phyloP scores from a whole-genome alignment of 305 asterid genomes.

The Fraxinus ornus region DNA sequence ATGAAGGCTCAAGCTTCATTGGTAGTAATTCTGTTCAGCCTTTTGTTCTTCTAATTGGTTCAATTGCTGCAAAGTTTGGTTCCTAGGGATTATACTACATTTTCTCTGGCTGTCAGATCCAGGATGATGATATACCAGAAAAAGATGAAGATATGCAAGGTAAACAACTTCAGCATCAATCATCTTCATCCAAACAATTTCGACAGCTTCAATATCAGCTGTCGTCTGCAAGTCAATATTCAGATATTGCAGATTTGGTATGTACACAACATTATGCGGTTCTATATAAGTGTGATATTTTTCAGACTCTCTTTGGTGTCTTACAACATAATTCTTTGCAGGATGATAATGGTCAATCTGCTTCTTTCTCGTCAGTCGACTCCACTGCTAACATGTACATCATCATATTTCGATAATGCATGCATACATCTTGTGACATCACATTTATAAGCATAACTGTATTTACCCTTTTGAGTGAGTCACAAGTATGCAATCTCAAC shows the following conservation, averaged over 20 bases:
- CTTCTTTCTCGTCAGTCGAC: slow-evolving; percentile 47
- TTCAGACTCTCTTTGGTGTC: slow-evolving; percentile 6
- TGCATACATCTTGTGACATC: neutral
- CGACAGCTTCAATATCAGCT: slow-evolving; percentile 31
- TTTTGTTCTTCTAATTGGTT: neutral
- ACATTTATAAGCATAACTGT: neutral
- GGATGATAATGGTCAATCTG: slow-evolving; percentile 56
- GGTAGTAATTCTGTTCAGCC: slow-evolving; percentile 43
- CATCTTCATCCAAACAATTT: slow-evolving; percentile 14
- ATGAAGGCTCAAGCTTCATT: slow-evolving; percentile 45
- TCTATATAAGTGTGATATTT: neutral
- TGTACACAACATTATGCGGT: slow-evolving; percentile 5
- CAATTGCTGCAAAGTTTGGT: neutral
- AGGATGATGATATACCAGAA: slow-evolving; percentile 2
- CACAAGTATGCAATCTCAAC: neutral
- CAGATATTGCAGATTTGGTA: slow-evolving; percentile 40
- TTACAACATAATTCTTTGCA: slow-evolving; percentile 39
- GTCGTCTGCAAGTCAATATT: slow-evolving; percentile 38
- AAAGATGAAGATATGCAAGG: slow-evolving; percentile 28
- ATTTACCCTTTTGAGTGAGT: neutral
- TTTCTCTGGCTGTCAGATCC: slow-evolving; percentile 4
- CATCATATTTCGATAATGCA: slow-evolving; percentile 20
- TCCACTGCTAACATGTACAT: slow-evolving; percentile 50
- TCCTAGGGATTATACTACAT: neutral
- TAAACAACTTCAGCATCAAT: slow-evolving; percentile 30